Percentiles rank a stretch among this genome's conserved stretches.
phyloP scores from a whole-genome alignment of 495 filamentous ascomycete genomes.

The Xylaria palmicola region DNA sequence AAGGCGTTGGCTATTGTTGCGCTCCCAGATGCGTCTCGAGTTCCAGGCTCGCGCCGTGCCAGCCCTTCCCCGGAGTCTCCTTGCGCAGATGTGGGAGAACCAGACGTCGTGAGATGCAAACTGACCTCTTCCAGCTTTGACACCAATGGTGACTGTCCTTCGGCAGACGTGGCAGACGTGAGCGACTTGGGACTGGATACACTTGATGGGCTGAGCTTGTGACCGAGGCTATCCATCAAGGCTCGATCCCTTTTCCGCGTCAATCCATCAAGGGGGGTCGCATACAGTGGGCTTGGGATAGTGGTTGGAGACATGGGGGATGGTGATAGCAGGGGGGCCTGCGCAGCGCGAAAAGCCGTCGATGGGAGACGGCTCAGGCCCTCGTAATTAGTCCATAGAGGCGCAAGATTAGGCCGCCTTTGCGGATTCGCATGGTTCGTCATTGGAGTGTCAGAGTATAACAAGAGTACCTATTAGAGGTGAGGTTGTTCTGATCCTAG shows the following conservation, averaged over 20 bases:
- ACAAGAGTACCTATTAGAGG: neutral
- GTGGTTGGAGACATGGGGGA: constrained; percentile 30
- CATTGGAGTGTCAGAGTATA: constrained; percentile 15
- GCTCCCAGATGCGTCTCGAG: constrained; percentile 36
- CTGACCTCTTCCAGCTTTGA: constrained; percentile 31
- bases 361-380: constrained; percentile 12
- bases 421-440: constrained; percentile 25
- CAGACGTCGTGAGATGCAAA: constrained; percentile 13
- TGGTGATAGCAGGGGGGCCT: constrained; percentile 28
- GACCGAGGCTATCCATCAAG: constrained; percentile 41
- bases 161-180: constrained; percentile 21
- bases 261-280: constrained; percentile 32
- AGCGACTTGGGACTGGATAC: constrained; percentile 18
- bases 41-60: constrained; percentile 18
- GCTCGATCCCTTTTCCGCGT: constrained; percentile 41
- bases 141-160: constrained; percentile 28
- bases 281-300: constrained; percentile 38
- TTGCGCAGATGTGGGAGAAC: constrained; percentile 18
- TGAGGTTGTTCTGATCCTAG: neutral
- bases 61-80: neutral
- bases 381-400: constrained; percentile 35
- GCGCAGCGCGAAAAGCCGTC: constrained; percentile 23
- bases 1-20: constrained; percentile 37
- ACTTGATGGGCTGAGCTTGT: constrained; percentile 21
- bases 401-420: constrained; percentile 37